Evolutionary conservation across 805 yeast genomes (phyloP).

Genomic region (Metschnikowia anglica): DNA sequence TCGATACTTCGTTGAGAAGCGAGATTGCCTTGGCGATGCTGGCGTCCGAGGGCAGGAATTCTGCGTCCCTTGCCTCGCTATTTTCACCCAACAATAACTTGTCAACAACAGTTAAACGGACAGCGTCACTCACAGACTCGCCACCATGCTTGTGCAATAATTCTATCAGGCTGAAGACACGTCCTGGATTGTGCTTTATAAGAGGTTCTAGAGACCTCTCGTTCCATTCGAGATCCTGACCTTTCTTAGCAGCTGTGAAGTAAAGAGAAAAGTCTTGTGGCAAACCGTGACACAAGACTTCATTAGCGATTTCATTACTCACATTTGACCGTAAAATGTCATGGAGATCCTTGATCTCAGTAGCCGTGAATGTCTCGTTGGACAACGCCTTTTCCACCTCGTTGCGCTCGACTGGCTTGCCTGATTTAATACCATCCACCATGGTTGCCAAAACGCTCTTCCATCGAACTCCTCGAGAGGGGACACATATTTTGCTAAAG

Average conservation of each 20-base stretch:
- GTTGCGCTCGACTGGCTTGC: not conserved
- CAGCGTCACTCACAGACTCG: constrained; percentile 22
- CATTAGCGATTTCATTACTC: constrained; percentile 18
- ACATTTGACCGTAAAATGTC: constrained; percentile 2
- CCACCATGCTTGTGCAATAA: constrained; percentile 33
- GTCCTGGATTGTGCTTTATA: constrained; percentile 47
- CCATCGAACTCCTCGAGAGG: constrained; percentile 5
- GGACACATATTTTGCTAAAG: not conserved
- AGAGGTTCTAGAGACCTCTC: constrained; percentile 15
- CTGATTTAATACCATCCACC: constrained; percentile 1
- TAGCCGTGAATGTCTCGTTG: not conserved
- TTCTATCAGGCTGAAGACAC: constrained; percentile 52
- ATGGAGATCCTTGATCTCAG: constrained; percentile 14
- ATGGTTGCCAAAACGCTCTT: constrained; percentile 9
- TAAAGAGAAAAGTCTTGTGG: constrained; percentile 30
- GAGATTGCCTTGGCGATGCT: constrained; percentile 18
- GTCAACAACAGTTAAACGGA: constrained; percentile 28
- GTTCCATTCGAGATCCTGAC: constrained; percentile 15
- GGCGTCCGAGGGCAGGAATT: constrained; percentile 14
- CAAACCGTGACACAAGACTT: constrained; percentile 23
- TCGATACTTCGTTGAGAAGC: constrained; percentile 10
- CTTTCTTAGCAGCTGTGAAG: constrained; percentile 22
- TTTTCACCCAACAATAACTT: constrained; percentile 42
- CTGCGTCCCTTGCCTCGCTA: constrained; percentile 33
- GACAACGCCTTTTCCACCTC: constrained; percentile 3